Evolutionary conservation across 2,329 filamentous ascomycete genomes (phyloP).

Genomic region (Colletotrichum truncatum): DNA sequence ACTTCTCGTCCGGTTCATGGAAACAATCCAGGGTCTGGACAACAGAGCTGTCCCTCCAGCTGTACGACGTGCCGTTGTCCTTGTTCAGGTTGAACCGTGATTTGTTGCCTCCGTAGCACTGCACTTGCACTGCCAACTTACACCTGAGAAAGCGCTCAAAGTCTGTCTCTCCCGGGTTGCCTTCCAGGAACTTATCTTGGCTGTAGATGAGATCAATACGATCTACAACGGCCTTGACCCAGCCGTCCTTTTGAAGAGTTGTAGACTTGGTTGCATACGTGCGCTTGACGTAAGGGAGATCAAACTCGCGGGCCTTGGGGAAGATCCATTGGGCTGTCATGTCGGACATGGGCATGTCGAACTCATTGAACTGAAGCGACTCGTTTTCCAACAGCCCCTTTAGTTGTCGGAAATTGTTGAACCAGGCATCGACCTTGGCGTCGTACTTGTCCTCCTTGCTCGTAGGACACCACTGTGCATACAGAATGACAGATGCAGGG

Average conservation of each 20-base stretch:
- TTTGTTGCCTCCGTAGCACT: slow-evolving; percentile 53
- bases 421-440: slow-evolving; percentile 43
- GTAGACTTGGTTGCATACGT: slow-evolving; percentile 53
- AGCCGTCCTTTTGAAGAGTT: slow-evolving; percentile 47
- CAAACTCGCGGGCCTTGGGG: slow-evolving; percentile 53
- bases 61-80: slow-evolving; percentile 55
- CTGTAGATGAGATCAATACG: slow-evolving; percentile 48
- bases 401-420: slow-evolving; percentile 38
- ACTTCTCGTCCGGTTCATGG: slow-evolving; percentile 39
- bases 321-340: slow-evolving; percentile 58
- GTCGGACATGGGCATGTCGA: slow-evolving; percentile 53
- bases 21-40: slow-evolving; percentile 53
- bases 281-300: slow-evolving; percentile 57
- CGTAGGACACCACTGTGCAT: slow-evolving; percentile 58
- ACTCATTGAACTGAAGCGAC: slow-evolving; percentile 39
- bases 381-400: slow-evolving; percentile 38
- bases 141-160: slow-evolving; percentile 34
- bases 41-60: slow-evolving; percentile 55
- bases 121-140: slow-evolving; percentile 55
- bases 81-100: slow-evolving; percentile 51
- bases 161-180: slow-evolving; percentile 37
- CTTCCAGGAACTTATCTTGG: slow-evolving; percentile 32
- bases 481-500: slow-evolving; percentile 53
- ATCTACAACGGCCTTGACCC: slow-evolving; percentile 47
- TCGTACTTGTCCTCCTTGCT: slow-evolving; percentile 45